A percentile compares a stretch with the other conserved stretches of the same genome.
Conservation (phyloP, 148 eudicot genomes). For the Rheum nobile region DNA sequence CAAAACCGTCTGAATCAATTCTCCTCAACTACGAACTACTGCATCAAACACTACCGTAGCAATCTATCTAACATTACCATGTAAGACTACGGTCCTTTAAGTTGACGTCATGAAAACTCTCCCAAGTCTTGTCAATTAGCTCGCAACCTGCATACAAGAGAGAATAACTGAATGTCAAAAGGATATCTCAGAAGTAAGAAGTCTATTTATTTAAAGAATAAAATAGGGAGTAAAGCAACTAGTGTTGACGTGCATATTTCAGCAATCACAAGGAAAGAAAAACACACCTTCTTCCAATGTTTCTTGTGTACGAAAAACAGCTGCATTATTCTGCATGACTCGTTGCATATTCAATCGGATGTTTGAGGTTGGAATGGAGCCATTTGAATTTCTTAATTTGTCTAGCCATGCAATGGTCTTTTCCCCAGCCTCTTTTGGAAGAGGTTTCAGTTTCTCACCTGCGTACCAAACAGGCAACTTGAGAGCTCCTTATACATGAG, state of each 20-base stretch:
- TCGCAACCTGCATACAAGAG: slow-evolving; percentile 52
- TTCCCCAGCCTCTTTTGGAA: slow-evolving; percentile 82
- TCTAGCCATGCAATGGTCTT: slow-evolving; percentile 89
- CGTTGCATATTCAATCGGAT: slow-evolving; percentile 94
- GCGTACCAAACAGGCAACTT: slow-evolving; percentile 10
- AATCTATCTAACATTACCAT: slow-evolving; percentile 36
- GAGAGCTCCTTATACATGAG: neutral
- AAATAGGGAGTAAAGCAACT: neutral
- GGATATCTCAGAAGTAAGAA: neutral
- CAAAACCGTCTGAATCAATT: neutral
- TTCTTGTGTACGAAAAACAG: slow-evolving; percentile 91
- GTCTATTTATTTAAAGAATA: neutral
- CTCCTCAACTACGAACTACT: neutral
- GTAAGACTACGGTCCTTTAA: slow-evolving; percentile 82
- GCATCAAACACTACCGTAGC: neutral
- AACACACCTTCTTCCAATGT: slow-evolving; percentile 81
- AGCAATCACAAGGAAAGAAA: neutral
- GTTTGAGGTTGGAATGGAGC: slow-evolving; percentile 75
- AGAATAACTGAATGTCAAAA: neutral
- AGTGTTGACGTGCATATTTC: neutral
- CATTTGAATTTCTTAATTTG: slow-evolving; percentile 76
- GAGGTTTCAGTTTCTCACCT: slow-evolving; percentile 85
- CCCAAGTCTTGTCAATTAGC: slow-evolving; percentile 84
- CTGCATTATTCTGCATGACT: slow-evolving; percentile 92
- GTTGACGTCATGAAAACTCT: slow-evolving; percentile 87